phyloP scores from a whole-genome alignment of 2,329 filamentous ascomycete species.

The Exophiala sideris region DNA sequence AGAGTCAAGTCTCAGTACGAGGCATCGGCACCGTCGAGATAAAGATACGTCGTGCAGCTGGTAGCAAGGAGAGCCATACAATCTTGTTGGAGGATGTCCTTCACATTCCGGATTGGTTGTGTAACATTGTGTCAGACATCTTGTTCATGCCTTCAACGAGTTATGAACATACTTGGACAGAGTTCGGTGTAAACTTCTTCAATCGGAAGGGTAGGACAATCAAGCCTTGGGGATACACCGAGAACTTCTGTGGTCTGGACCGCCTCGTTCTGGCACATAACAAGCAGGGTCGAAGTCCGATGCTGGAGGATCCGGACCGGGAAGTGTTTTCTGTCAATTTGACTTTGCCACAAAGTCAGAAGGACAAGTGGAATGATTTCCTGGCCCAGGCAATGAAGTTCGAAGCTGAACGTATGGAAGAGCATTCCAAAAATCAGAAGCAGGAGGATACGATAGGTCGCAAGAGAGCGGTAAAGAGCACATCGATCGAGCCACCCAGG shows the following conservation, averaged over 20 bases:
- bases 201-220: slow-evolving; percentile 15
- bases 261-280: slow-evolving; percentile 22
- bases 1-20: slow-evolving; percentile 28
- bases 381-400: slow-evolving; percentile 6
- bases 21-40: slow-evolving; percentile 36
- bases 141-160: slow-evolving; percentile 16
- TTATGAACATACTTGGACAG: slow-evolving; percentile 28
- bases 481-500: slow-evolving; percentile 9
- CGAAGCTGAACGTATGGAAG: slow-evolving; percentile 16
- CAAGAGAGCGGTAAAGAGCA: slow-evolving; percentile 14
- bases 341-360: slow-evolving; percentile 27
- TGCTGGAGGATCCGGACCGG: slow-evolving; percentile 28
- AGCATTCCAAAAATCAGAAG: slow-evolving; percentile 8
- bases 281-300: slow-evolving; percentile 25
- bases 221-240: slow-evolving; percentile 28
- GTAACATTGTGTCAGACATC: slow-evolving; percentile 31
- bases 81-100: slow-evolving; percentile 34
- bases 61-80: slow-evolving; percentile 26
- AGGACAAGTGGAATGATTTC: slow-evolving; percentile 23
- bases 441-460: slow-evolving; percentile 5
- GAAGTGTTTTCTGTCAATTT: slow-evolving; percentile 29
- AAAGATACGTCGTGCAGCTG: slow-evolving; percentile 26
- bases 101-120: slow-evolving; percentile 36
- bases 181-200: slow-evolving; percentile 27
- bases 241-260: slow-evolving; percentile 29